A percentile compares a stretch with the other conserved stretches of the same genome.
Evolutionary conservation across 441 rosid genomes (phyloP).

Genomic region (Euphorbia celastroides): DNA sequence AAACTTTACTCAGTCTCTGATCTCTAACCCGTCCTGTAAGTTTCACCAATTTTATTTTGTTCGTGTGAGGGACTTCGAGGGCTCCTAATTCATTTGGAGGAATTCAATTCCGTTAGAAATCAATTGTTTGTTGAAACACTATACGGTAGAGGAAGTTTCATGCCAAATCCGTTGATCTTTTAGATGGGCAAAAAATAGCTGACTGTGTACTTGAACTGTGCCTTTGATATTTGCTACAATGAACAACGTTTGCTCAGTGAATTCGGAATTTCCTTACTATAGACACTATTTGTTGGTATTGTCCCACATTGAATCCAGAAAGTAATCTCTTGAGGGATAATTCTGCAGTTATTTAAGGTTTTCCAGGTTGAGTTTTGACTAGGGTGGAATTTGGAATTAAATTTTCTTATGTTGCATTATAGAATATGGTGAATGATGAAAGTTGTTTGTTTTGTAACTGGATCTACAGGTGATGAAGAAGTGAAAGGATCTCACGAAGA

Average conservation of each 20-base stretch:
- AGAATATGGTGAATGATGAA: background rate
- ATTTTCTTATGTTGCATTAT: background rate
- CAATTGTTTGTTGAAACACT: background rate
- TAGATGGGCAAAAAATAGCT: background rate
- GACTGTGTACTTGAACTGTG: background rate
- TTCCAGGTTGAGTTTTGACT: background rate
- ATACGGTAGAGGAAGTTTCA: background rate
- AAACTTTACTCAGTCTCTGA: background rate
- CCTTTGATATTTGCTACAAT: background rate
- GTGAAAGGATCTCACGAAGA: slow-evolving; percentile 21
- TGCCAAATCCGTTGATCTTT: background rate
- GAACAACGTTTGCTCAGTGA: background rate
- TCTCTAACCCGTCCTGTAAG: no score
- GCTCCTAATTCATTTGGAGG: background rate
- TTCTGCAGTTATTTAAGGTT: background rate
- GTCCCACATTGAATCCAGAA: background rate
- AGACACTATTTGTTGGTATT: background rate
- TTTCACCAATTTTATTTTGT: background rate
- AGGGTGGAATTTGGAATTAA: background rate
- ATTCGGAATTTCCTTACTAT: background rate
- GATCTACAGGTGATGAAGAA: slow-evolving; percentile 31
- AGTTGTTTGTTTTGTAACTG: slow-evolving; percentile 7
- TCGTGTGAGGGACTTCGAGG: background rate
- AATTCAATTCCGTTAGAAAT: background rate
- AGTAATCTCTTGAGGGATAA: background rate